phyloP scores from a whole-genome alignment of 106 monocot genomes.

The Apostasia shenzhenica region DNA sequence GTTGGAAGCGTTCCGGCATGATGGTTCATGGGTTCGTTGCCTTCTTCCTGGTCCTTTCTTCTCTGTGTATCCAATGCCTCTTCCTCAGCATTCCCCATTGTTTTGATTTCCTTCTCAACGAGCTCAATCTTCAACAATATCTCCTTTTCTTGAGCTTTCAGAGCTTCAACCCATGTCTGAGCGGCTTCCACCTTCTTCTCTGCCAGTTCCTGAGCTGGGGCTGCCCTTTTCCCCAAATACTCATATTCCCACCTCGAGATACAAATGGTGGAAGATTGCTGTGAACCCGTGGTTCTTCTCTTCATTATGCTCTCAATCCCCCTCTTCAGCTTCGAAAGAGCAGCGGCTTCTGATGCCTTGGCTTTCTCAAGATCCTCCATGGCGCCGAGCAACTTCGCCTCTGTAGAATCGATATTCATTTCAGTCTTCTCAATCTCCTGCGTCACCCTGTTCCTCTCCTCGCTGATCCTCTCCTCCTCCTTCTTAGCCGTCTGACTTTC shows the following conservation, averaged over 20 bases:
- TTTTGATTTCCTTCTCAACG: conserved; percentile 25
- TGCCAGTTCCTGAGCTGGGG: conserved; percentile 34
- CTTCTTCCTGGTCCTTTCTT: background rate
- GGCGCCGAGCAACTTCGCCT: conserved; percentile 29
- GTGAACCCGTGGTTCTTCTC: conserved; percentile 16
- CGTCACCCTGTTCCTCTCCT: conserved; percentile 23
- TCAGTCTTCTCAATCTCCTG: conserved; percentile 21
- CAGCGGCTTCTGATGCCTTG: conserved; percentile 52
- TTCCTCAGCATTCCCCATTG: conserved; percentile 15
- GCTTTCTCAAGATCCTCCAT: conserved; percentile 39
- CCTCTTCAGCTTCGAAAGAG: conserved; percentile 38
- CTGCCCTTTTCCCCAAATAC: conserved; percentile 41
- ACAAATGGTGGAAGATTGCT: conserved; percentile 17
- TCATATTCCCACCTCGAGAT: conserved; percentile 64
- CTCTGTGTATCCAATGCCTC: conserved; percentile 6
- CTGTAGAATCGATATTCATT: conserved; percentile 8
- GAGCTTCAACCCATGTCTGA: conserved; percentile 62
- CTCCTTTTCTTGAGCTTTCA: conserved; percentile 50
- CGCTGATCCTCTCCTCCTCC: conserved; percentile 22
- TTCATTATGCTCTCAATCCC: conserved; percentile 27
- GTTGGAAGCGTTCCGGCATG: background rate
- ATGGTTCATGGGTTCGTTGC: background rate
- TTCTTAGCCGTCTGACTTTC: conserved; percentile 34
- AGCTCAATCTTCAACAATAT: conserved; percentile 25
- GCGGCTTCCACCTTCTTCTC: conserved; percentile 51